Base-by-base conservation (phyloP, 352 stramenopile genomes). In the Phytophthora quininea region DNA sequence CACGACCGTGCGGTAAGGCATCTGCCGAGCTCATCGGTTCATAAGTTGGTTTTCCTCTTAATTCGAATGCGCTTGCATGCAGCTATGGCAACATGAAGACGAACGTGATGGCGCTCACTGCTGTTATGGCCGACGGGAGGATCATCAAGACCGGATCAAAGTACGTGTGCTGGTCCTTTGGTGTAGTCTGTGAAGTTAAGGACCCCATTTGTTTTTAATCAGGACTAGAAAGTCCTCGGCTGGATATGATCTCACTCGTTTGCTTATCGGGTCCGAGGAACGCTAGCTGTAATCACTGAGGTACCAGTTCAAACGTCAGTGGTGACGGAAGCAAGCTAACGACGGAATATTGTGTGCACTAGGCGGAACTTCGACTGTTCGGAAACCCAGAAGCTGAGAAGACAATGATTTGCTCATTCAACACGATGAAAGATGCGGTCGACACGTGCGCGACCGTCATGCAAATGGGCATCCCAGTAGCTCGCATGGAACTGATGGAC, bases 21-120 rank as follows among this genome's bases (percentile, higher is more conserved):
- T 14, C 51, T 57, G 49, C 19, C 19, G 19, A 24, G 19, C 19
- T 24, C 31, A 19, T 46, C 11, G 50, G 15, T 31, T 54, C n/a
- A 33, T 3, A 12, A 9, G 62, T 31, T 42, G 11, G 10, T 12
- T 65, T 4, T 37, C 32, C 10, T 37, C 3, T 45, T 32, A 8
- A 30, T 14, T 33, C 58, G 24, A 8, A 29, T 54, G 54, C 35
- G 47, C 8, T 43, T 43, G 12, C 15, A 27, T 46, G 42, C 46
- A 89, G 88, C 6, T 98, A 98, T 62, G 96, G 96, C 35, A 98
- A 97, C 61, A 99, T 99, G 97, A 89, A 97, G 68, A 94, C 97
- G 31, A 98, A 98, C 62, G 93, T 99, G 27, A 77, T 99, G 61
- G 80, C 62, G 29, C 65, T 99, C 12, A 98, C 93, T 57, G 93